Conservation (phyloP, 345 rosid species). For the Linum usitatissimum region DNA sequence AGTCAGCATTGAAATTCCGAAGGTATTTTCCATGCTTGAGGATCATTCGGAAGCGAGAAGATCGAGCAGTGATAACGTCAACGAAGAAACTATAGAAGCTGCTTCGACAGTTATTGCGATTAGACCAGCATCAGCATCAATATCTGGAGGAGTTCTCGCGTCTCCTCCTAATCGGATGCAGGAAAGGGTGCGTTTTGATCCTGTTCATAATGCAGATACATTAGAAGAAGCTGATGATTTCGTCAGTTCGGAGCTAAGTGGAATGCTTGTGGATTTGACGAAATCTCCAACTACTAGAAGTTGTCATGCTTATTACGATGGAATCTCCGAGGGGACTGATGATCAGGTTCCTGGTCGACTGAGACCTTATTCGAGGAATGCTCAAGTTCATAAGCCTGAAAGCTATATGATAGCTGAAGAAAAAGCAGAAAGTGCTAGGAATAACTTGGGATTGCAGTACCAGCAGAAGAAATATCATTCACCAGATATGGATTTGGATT, state of each 20-base stretch:
- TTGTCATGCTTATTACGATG: conserved; percentile 48
- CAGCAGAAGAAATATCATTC: conserved; percentile 23
- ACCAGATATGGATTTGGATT: conserved; percentile 18
- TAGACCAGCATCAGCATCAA: conserved; percentile 10
- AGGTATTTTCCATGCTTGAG: neutral
- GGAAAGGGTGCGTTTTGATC: conserved; percentile 8
- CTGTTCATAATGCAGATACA: conserved; percentile 22
- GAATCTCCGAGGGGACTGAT: conserved; percentile 55
- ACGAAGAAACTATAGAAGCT: neutral
- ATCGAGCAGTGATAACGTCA: neutral
- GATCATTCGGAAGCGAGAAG: neutral
- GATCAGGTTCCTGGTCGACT: conserved; percentile 34
- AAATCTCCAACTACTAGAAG: conserved; percentile 39
- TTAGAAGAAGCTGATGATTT: conserved; percentile 24
- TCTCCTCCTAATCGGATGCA: conserved; percentile 12
- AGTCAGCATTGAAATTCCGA: conserved; percentile 14
- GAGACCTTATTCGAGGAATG: conserved; percentile 17
- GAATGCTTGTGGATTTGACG: conserved; percentile 19
- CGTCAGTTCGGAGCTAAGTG: conserved; percentile 34
- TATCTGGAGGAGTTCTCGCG: too few species aligned
- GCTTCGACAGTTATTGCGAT: conserved; percentile 10
- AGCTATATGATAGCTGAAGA: conserved; percentile 27
- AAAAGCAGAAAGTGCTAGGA: conserved; percentile 28
- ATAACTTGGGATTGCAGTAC: conserved; percentile 18
- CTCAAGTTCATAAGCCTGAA: conserved; percentile 15